Conservation (phyloP, 2,329 filamentous ascomycete genomes). For the Sporothrix variecibatus region DNA sequence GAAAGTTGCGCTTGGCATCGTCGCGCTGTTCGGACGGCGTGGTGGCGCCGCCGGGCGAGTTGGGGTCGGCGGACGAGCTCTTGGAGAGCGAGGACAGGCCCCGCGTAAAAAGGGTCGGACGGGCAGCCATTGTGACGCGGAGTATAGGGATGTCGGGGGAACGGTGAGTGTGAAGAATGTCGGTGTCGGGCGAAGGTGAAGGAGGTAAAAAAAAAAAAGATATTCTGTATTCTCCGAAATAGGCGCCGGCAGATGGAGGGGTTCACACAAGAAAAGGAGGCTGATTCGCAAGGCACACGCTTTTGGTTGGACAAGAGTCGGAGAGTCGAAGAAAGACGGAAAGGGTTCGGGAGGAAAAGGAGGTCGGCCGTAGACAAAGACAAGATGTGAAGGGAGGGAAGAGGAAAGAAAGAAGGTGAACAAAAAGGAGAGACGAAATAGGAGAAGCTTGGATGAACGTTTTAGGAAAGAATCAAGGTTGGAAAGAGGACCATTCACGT, state of each 20-base stretch:
- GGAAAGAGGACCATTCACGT: not conserved
- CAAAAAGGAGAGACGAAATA: not conserved
- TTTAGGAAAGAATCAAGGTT: not conserved
- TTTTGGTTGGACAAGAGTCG: conserved; percentile 1
- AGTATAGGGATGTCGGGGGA: not conserved
- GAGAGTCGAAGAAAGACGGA: not conserved
- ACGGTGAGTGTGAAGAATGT: not conserved
- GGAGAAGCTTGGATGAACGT: not conserved
- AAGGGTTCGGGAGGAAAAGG: not conserved
- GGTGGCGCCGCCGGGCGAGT: conserved; percentile 60
- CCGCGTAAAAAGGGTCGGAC: conserved; percentile 62
- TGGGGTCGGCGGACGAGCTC: conserved; percentile 52
- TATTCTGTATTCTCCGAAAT: not conserved
- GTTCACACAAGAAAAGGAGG: not conserved
- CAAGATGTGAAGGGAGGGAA: not conserved
- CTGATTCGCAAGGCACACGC: conserved; percentile 4
- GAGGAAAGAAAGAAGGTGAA: not conserved
- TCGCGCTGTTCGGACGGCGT: conserved; percentile 74
- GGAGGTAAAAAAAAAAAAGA: not conserved
- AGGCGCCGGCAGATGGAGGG: not conserved
- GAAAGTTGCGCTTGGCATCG: conserved; percentile 80
- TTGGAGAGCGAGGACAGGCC: conserved; percentile 64
- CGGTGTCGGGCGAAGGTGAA: not conserved
- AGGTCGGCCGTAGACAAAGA: conserved; percentile 13
- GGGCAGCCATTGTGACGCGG: conserved; percentile 50